Conservation (phyloP, 2,329 filamentous ascomycete species). For the Dothiorella sarmentorum region DNA sequence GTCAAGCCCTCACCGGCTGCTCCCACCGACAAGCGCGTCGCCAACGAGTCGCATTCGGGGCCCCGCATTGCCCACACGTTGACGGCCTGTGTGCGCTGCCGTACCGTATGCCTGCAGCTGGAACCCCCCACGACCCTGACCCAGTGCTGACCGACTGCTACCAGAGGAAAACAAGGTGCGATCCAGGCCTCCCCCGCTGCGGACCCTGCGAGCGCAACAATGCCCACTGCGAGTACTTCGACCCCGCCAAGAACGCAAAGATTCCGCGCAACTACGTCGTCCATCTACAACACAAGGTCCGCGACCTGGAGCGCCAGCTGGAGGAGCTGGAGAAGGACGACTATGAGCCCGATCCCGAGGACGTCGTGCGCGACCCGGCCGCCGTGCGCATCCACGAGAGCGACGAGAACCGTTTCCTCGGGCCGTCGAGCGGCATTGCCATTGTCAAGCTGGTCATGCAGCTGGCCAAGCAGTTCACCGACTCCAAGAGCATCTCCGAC, state of each 20-base stretch:
- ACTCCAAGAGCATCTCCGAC: constrained; percentile 86
- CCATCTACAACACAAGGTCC: constrained; percentile 81
- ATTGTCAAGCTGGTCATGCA: constrained; percentile 96
- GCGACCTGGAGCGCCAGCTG: constrained; percentile 76
- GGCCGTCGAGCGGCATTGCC: constrained; percentile 90
- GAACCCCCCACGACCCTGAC: constrained; percentile 4
- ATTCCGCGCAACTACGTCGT: constrained; percentile 92
- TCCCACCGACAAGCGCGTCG: neutral
- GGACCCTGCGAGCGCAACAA: constrained; percentile 89
- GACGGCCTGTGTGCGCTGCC: constrained; percentile 75
- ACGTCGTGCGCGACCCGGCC: constrained; percentile 82
- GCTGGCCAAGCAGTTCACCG: constrained; percentile 88
- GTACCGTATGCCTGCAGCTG: constrained; percentile 61
- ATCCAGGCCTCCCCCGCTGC: constrained; percentile 86
- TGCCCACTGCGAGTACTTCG: constrained; percentile 91
- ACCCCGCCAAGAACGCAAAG: constrained; percentile 79
- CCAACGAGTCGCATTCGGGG: constrained; percentile 28
- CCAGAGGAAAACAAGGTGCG: constrained; percentile 93
- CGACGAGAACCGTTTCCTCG: constrained; percentile 86
- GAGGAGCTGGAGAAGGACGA: constrained; percentile 72
- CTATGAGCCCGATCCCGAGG: constrained; percentile 68
- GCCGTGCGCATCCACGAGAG: constrained; percentile 79
- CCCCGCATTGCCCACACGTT: constrained; percentile 71
- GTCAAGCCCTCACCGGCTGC: constrained; percentile 27
- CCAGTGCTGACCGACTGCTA: constrained; percentile 20